Percentiles rank a stretch among this genome's conserved stretches.
Evolutionary conservation across 2,329 filamentous ascomycete species (phyloP).

Genomic region (Diplodia mutila): DNA sequence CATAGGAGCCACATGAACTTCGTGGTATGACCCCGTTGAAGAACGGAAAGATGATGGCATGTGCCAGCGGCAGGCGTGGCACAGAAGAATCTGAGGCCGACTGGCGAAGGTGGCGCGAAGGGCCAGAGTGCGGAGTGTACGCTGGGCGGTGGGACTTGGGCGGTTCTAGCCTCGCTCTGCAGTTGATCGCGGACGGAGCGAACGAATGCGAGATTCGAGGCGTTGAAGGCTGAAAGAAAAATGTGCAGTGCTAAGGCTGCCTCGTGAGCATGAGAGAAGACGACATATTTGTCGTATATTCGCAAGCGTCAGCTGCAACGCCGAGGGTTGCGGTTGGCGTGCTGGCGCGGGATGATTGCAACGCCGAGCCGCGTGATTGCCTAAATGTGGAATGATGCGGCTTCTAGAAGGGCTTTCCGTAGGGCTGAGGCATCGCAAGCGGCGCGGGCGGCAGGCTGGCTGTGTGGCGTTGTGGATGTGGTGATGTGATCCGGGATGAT

Average conservation of each 20-base stretch:
- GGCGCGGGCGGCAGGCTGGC: not conserved
- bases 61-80: not conserved
- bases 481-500: constrained; percentile 10
- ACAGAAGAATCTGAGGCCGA: not conserved
- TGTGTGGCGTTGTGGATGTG: not conserved
- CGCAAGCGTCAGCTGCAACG: constrained; percentile 22
- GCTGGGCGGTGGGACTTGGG: not conserved
- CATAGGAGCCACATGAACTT: not conserved
- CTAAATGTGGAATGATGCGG: not conserved
- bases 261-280: constrained; percentile 10
- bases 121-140: not conserved
- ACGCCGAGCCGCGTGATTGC: not conserved
- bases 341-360: constrained; percentile 1
- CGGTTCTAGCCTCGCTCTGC: not conserved
- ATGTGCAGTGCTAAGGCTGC: not conserved
- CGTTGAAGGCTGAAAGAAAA: not conserved
- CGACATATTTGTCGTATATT: constrained; percentile 18
- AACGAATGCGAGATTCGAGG: not conserved
- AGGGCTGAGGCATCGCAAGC: constrained; percentile 10
- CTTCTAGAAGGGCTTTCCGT: constrained; percentile 16
- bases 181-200: not conserved
- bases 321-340: not conserved
- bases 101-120: not conserved
- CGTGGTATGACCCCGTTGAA: not conserved
- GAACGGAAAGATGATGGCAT: not conserved